Percentiles rank a stretch among this genome's conserved stretches.
These are phyloP conservation scores for Alnus rubra DNA, from an alignment of 306 rosid species.

Conservation along the genomic window DNA sequence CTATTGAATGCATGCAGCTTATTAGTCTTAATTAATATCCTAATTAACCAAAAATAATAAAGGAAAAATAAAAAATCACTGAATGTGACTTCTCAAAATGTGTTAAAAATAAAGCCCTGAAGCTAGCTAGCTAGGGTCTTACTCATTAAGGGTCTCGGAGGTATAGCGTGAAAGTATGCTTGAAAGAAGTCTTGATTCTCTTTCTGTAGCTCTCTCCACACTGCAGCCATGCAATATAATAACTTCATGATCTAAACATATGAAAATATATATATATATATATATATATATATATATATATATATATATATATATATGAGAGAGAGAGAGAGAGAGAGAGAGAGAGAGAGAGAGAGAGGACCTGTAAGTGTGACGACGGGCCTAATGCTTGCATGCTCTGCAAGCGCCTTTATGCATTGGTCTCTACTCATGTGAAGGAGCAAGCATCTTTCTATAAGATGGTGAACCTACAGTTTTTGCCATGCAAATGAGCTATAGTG, in stretches of 20 bases:
- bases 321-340: background rate
- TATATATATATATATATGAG: background rate
- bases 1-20: too few species aligned
- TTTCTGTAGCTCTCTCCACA: conserved; percentile 91
- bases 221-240: conserved; percentile 35
- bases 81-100: conserved; percentile 2
- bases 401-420: conserved; percentile 73
- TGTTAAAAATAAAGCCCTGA: background rate
- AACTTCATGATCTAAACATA: conserved; percentile 9
- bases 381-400: conserved; percentile 71
- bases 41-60: too few species aligned
- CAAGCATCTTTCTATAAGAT: conserved; percentile 88
- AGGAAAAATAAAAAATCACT: background rate
- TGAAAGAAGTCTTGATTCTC: conserved; percentile 81
- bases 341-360: conserved; percentile 19
- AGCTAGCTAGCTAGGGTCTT: conserved; percentile 22
- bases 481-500: conserved; percentile 16
- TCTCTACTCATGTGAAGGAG: conserved; percentile 77
- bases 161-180: conserved; percentile 58
- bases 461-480: conserved; percentile 67
- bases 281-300: background rate
- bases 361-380: conserved; percentile 86
- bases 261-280: background rate
- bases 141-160: conserved; percentile 50
- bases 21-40: too few species aligned